Base-by-base conservation (phyloP, 352 stramenopile genomes). In the Pythium oligandrum region DNA sequence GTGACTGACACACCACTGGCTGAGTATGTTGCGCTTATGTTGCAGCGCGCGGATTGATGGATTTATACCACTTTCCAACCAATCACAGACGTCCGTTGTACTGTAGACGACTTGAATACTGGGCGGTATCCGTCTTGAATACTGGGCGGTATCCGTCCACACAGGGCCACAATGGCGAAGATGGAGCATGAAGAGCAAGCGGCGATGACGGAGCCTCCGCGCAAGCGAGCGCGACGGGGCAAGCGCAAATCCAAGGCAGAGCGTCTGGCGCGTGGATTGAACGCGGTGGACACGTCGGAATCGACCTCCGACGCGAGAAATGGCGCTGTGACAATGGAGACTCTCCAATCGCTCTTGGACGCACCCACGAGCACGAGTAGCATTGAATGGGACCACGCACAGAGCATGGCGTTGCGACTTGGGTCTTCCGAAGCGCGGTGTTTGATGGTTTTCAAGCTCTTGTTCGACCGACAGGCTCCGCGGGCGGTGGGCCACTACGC, bases 401-500 rank as follows among this genome's bases (percentile, higher is more conserved):
- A 89, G 55, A 66, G 60, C 44, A 40, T 88, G 35, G 75, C 76
- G 10, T 63, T 78, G 56, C 73, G 60, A 1, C 52, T 88, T 6
- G 59, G 49, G 6, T 67, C 68, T 4, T 2, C 36, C 0, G 68
- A 73, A n/a, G 75, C 78, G 4, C 66, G 70, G 4, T 49, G 61
- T 32, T 53, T 66, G 8, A 50, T 89, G 30, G 57, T 90, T 4
- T 55, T 51, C 5, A 50, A 51, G 8, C 61, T 91, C 55, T 56
- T 91, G 40, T 60, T 57, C 38, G 31, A 59, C 6, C 70, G 66
- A 11, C 36, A 69, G 35, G 68, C 63, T n/a, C 70, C 71, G 3
- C 68, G 67, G 39, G 78, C 78, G 3, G 81, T 78, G 3, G 81
- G 71, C 17, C 81, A 91, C 52, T 91, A 91, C 64, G 71, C 75